Percentiles rank a stretch among this genome's conserved stretches.
Evolutionary conservation across 2,329 filamentous ascomycete genomes (phyloP).

Genomic region (Monilinia fructicola): DNA sequence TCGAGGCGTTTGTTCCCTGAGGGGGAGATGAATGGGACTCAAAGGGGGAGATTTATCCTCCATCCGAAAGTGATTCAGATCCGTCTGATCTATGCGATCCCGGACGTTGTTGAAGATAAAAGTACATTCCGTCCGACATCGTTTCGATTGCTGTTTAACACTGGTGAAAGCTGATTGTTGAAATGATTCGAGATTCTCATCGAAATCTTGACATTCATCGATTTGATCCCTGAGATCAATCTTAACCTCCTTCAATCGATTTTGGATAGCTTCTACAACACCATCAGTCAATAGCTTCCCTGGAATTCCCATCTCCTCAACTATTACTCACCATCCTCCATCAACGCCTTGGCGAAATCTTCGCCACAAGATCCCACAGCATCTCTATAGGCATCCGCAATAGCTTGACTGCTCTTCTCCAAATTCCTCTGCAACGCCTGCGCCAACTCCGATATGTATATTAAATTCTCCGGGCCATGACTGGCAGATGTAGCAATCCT

Average conservation of each 20-base stretch:
- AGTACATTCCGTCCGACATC: slow-evolving; percentile 34
- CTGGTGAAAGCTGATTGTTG: slow-evolving; percentile 30
- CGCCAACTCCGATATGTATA: slow-evolving; percentile 35
- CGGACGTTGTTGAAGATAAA: slow-evolving; percentile 33
- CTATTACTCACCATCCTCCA: slow-evolving; percentile 35
- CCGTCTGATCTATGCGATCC: slow-evolving; percentile 27
- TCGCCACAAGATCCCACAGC: slow-evolving; percentile 31
- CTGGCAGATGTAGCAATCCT: slow-evolving; percentile 33
- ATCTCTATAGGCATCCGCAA: slow-evolving; percentile 35
- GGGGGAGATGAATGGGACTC: slow-evolving; percentile 15
- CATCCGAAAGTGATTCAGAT: slow-evolving; percentile 23
- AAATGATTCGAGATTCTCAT: slow-evolving; percentile 36
- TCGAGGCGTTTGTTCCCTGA: slow-evolving; percentile 12
- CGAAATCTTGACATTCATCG: slow-evolving; percentile 35
- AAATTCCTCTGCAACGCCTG: slow-evolving; percentile 32
- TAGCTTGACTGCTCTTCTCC: slow-evolving; percentile 30
- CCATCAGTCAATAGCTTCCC: slow-evolving; percentile 21
- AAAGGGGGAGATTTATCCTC: slow-evolving; percentile 20
- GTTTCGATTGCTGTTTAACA: slow-evolving; percentile 33
- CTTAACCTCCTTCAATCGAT: slow-evolving; percentile 35
- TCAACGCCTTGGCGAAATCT: slow-evolving; percentile 32
- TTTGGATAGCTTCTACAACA: slow-evolving; percentile 31
- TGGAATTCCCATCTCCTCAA: not conserved
- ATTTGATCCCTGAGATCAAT: slow-evolving; percentile 37
- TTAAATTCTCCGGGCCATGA: slow-evolving; percentile 29